A percentile compares a stretch with the other conserved stretches of the same genome.
These are phyloP conservation scores for Chaetomium tenue DNA, from an alignment of 495 filamentous ascomycete species.

Conservation along the genomic window DNA sequence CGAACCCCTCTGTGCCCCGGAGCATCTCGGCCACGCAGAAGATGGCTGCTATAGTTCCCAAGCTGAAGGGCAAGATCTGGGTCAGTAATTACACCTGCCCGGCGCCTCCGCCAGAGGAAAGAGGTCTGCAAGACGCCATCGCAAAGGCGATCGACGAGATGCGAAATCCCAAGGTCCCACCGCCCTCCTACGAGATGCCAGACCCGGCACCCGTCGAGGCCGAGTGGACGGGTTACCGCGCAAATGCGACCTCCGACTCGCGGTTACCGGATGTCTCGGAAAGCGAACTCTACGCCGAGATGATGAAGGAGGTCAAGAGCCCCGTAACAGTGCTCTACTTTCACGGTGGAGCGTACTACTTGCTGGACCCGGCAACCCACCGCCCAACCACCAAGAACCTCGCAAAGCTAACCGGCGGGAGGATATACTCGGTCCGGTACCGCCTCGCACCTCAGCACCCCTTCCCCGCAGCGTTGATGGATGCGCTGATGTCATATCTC, in stretches of 20 bases:
- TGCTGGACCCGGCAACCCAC: constrained; percentile 76
- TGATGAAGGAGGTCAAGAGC: constrained; percentile 68
- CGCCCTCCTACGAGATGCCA: constrained; percentile 50
- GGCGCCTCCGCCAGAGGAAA: constrained; percentile 40
- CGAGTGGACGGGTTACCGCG: constrained; percentile 82
- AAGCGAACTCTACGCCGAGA: constrained; percentile 63
- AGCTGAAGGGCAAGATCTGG: constrained; percentile 79
- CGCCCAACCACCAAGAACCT: constrained; percentile 47
- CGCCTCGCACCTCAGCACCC: constrained; percentile 80
- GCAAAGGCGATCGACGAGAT: constrained; percentile 66
- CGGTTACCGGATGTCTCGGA: constrained; percentile 62
- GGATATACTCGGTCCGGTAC: constrained; percentile 79
- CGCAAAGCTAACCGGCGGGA: constrained; percentile 53
- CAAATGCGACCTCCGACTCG: constrained; percentile 54
- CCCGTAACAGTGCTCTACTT: constrained; percentile 78
- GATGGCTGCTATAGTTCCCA: constrained; percentile 58
- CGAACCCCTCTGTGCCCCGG: constrained; percentile 42
- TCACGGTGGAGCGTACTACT: constrained; percentile 83
- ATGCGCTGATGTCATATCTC: constrained; percentile 80
- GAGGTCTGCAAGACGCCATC: constrained; percentile 57
- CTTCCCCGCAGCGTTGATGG: constrained; percentile 79
- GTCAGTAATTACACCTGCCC: constrained; percentile 64
- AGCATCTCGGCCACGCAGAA: constrained; percentile 64
- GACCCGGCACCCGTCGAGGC: constrained; percentile 62
- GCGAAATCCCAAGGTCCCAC: constrained; percentile 43